These are phyloP conservation scores for Trichoderma breve DNA, from an alignment of 2,329 filamentous ascomycete species.

Conservation along the genomic window DNA sequence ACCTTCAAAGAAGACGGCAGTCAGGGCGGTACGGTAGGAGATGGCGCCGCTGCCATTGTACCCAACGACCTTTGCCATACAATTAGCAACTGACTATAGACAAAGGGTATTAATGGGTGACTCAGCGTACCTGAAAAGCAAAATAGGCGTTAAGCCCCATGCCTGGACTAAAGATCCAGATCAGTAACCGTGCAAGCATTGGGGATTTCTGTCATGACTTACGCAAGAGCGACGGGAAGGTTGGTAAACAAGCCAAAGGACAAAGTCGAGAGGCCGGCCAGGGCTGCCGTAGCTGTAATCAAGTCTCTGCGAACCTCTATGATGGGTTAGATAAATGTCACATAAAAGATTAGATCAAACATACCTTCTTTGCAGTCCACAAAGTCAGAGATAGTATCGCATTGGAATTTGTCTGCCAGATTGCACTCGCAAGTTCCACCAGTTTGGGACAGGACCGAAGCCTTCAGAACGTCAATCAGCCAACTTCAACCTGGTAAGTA, in stretches of 20 bases:
- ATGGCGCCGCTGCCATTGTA: slow-evolving; percentile 56
- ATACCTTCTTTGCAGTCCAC: slow-evolving; percentile 47
- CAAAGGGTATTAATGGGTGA: too few relatives aligned
- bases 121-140: slow-evolving; percentile 50
- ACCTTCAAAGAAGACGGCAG: slow-evolving; percentile 63
- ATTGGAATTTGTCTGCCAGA: slow-evolving; percentile 42
- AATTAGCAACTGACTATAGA: background rate
- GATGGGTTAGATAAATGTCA: slow-evolving; percentile 11
- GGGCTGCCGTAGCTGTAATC: slow-evolving; percentile 79
- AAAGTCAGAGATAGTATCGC: slow-evolving; percentile 47
- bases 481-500: background rate
- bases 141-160: slow-evolving; percentile 70
- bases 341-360: background rate
- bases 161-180: slow-evolving; percentile 48
- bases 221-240: slow-evolving; percentile 55
- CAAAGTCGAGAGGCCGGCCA: slow-evolving; percentile 72
- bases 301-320: slow-evolving; percentile 69
- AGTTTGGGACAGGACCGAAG: slow-evolving; percentile 69
- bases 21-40: slow-evolving; percentile 59
- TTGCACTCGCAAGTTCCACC: slow-evolving; percentile 75
- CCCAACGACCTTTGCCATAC: slow-evolving; percentile 49
- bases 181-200: background rate
- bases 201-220: slow-evolving; percentile 14
- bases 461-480: slow-evolving; percentile 50
- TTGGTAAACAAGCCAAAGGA: slow-evolving; percentile 80